phyloP scores from a whole-genome alignment of 345 rosid species.

The Arabis alpina region DNA sequence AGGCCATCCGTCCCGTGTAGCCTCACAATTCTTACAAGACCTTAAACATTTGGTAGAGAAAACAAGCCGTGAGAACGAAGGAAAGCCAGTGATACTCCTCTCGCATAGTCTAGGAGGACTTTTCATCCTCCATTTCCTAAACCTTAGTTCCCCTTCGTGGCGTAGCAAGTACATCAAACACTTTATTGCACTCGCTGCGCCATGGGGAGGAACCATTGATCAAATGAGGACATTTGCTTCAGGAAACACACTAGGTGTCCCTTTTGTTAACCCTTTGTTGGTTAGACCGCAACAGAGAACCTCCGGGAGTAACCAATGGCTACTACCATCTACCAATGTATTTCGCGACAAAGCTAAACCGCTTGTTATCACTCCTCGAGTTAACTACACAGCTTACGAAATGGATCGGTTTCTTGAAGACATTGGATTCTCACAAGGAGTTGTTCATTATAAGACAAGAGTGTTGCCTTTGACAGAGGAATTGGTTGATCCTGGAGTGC shows the following conservation, averaged over 20 bases:
- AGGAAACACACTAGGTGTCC: slow-evolving; percentile 71
- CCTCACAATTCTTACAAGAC: slow-evolving; percentile 67
- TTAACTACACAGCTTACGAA: slow-evolving; percentile 58
- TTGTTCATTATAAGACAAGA: slow-evolving; percentile 60
- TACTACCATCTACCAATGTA: slow-evolving; percentile 64
- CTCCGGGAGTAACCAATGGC: slow-evolving; percentile 86
- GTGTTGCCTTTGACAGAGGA: slow-evolving; percentile 53
- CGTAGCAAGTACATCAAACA: slow-evolving; percentile 64
- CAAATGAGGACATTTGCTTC: slow-evolving; percentile 76
- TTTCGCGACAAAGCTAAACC: slow-evolving; percentile 44
- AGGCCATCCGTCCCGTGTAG: slow-evolving; percentile 70
- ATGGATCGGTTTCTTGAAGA: slow-evolving; percentile 54
- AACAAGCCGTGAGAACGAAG: slow-evolving; percentile 58
- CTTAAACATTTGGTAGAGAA: slow-evolving; percentile 61
- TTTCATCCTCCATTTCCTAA: slow-evolving; percentile 67
- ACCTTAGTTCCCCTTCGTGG: slow-evolving; percentile 69
- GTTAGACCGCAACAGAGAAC: slow-evolving; percentile 77
- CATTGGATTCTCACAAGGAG: slow-evolving; percentile 72
- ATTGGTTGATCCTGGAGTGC: slow-evolving; percentile 52
- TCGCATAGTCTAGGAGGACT: slow-evolving; percentile 94
- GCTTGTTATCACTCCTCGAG: slow-evolving; percentile 56
- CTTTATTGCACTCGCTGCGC: slow-evolving; percentile 74
- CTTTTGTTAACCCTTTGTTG: slow-evolving; percentile 74
- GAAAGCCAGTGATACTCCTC: slow-evolving; percentile 71
- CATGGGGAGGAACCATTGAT: slow-evolving; percentile 78